Conservation (phyloP, 176 grass and related monocot genomes). For the Carex myosuroides region DNA sequence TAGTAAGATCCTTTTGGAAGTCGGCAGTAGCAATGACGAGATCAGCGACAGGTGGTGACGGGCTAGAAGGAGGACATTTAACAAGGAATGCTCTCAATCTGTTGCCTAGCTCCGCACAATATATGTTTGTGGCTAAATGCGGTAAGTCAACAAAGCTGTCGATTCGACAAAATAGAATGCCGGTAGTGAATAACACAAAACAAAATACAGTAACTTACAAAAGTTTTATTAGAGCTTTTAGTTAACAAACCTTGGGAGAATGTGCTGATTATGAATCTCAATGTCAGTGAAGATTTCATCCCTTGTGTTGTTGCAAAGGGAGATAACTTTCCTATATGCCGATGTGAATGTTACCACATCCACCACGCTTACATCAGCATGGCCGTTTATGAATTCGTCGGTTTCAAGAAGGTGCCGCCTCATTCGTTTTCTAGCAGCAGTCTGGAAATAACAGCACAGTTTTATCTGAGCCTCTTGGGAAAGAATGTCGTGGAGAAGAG, state of each 20-base stretch:
- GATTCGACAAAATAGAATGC: slow-evolving; percentile 9
- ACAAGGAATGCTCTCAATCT: slow-evolving; percentile 85
- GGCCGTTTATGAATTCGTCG: slow-evolving; percentile 66
- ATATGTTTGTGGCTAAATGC: slow-evolving; percentile 75
- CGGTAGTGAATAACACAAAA: slow-evolving; percentile 14
- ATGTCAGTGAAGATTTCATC: slow-evolving; percentile 98
- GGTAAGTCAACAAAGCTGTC: slow-evolving; percentile 87
- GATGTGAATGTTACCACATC: slow-evolving; percentile 66
- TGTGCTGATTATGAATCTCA: slow-evolving; percentile 96
- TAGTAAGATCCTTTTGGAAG: slow-evolving; percentile 91
- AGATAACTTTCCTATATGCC: slow-evolving; percentile 87
- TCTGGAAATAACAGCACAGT: slow-evolving; percentile 92
- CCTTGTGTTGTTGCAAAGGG: slow-evolving; percentile 76
- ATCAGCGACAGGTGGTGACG: slow-evolving; percentile 81
- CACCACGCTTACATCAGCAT: slow-evolving; percentile 55
- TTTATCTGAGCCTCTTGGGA: slow-evolving; percentile 94
- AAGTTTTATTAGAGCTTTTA: neutral
- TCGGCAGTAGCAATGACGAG: slow-evolving; percentile 84
- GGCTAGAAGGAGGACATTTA: slow-evolving; percentile 77
- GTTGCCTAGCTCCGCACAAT: slow-evolving; percentile 72
- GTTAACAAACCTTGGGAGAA: slow-evolving; percentile 63
- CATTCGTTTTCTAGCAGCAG: slow-evolving; percentile 81
- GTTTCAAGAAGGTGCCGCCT: slow-evolving; percentile 89
- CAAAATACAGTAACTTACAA: neutral
- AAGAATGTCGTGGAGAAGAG: slow-evolving; percentile 87